These are phyloP conservation scores for Synchytrium microbalum DNA, from an alignment of 371 early-diverging fungal genomes.

Conservation along the genomic window DNA sequence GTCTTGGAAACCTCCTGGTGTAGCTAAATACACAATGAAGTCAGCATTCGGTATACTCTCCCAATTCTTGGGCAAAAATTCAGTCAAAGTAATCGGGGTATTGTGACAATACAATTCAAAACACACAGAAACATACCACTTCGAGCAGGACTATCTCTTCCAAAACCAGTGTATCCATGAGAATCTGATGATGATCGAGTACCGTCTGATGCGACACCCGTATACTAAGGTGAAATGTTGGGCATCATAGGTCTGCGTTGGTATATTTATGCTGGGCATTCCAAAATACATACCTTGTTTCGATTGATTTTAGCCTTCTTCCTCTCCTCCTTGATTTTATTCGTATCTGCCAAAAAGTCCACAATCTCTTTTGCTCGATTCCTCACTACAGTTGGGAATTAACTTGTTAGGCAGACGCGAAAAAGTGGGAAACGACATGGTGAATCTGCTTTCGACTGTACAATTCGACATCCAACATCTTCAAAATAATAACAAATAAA, in stretches of 20 bases:
- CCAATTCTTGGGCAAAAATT: too few relatives aligned
- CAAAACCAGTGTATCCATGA: not conserved
- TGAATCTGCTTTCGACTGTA: too few relatives aligned
- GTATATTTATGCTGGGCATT: too few relatives aligned
- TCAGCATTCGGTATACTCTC: too few relatives aligned
- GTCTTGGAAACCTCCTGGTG: not conserved
- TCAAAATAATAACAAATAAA: not conserved
- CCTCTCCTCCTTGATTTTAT: conserved; percentile 73
- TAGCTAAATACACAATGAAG: too few relatives aligned
- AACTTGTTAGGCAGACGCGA: not conserved
- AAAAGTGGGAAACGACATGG: too few relatives aligned
- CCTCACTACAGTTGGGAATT: conserved; percentile 49
- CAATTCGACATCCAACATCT: not conserved
- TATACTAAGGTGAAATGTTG: not conserved
- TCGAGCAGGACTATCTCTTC: not conserved
- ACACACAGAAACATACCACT: not conserved
- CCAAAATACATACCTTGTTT: not conserved
- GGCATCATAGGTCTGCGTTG: too few relatives aligned
- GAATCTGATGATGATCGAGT: not conserved
- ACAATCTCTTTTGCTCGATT: conserved; percentile 84
- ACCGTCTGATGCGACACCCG: not conserved
- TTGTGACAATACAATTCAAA: too few relatives aligned
- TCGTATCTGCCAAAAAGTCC: conserved; percentile 67
- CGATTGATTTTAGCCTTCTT: conserved; percentile 59
- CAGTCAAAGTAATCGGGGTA: too few relatives aligned